phyloP scores from a whole-genome alignment of 805 yeast species.

The Candida suzukii region DNA sequence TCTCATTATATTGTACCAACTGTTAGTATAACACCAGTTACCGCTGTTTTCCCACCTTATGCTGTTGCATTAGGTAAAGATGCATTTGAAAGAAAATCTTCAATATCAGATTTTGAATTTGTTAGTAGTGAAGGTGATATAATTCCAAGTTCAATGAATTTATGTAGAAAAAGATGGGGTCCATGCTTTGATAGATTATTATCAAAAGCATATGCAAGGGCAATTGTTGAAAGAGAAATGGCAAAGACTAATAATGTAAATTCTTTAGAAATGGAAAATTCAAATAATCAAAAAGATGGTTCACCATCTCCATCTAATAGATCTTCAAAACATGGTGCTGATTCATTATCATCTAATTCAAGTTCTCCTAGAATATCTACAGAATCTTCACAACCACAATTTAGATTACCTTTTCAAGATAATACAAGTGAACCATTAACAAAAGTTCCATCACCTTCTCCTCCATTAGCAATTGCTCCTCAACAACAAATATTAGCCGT shows the following conservation, averaged over 20 bases:
- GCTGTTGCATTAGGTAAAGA: slow-evolving; percentile 74
- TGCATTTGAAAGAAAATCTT: slow-evolving; percentile 59
- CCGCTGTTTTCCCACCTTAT: slow-evolving; percentile 67
- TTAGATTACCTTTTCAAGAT: slow-evolving; percentile 69
- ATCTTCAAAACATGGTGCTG: not conserved
- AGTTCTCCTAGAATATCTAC: no score
- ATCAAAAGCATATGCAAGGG: slow-evolving; percentile 57
- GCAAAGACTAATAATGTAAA: not conserved
- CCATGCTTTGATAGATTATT: slow-evolving; percentile 55
- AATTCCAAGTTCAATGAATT: slow-evolving; percentile 52
- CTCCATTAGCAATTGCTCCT: not conserved
- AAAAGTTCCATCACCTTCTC: slow-evolving; percentile 9
- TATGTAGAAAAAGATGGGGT: slow-evolving; percentile 75
- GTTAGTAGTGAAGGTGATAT: slow-evolving; percentile 64
- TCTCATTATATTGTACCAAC: slow-evolving; percentile 73
- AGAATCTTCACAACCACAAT: slow-evolving; percentile 46
- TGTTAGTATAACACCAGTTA: slow-evolving; percentile 54
- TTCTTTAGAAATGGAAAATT: not conserved
- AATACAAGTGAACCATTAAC: slow-evolving; percentile 10
- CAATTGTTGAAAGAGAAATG: slow-evolving; percentile 27
- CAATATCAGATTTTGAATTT: slow-evolving; percentile 65
- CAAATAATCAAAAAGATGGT: slow-evolving; percentile 10
- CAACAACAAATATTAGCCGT: not conserved
- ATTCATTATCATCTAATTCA: slow-evolving; percentile 4
- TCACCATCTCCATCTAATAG: not conserved